These are phyloP conservation scores for Cephaloascus albidus DNA, from an alignment of 805 yeast species.

Conservation along the genomic window DNA sequence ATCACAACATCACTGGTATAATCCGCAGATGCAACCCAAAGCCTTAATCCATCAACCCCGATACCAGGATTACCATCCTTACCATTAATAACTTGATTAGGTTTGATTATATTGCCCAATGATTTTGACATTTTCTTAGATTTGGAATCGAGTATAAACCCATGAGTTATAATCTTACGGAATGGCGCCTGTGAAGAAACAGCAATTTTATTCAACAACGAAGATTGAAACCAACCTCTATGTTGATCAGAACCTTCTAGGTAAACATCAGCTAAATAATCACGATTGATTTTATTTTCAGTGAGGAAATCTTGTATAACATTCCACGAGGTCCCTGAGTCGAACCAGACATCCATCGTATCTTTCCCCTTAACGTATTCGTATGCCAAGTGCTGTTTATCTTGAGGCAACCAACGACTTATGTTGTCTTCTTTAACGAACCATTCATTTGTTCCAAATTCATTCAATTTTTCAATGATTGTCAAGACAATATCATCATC, in stretches of 20 bases:
- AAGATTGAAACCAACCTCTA: constrained; percentile 98
- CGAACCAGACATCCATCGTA: constrained; percentile 99
- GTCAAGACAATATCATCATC: constrained; percentile 52
- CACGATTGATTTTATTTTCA: constrained; percentile 24
- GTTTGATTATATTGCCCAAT: constrained; percentile 71
- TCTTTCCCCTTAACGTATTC: constrained; percentile 63
- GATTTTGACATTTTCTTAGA: constrained; percentile 94
- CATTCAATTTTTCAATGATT: constrained; percentile 46
- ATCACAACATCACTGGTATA: constrained; percentile 73
- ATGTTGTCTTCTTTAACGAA: constrained; percentile 46
- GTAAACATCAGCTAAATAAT: constrained; percentile 67
- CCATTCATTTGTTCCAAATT: constrained; percentile 74
- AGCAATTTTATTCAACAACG: constrained; percentile 71
- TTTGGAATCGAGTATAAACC: constrained; percentile 80
- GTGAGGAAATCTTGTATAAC: constrained; percentile 33
- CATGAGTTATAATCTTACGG: constrained; percentile 77
- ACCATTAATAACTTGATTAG: constrained; percentile 60
- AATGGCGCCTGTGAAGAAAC: constrained; percentile 41
- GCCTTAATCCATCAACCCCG: constrained; percentile 85
- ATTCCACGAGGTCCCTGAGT: constrained; percentile 91
- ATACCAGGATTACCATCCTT: constrained; percentile 45
- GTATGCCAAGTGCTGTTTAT: constrained; percentile 27
- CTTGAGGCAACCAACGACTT: constrained; percentile 65
- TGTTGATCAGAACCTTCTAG: constrained; percentile 98
- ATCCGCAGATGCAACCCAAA: constrained; percentile 86